phyloP scores from a whole-genome alignment of 108 stramenopile genomes.

The Fistulifera solaris region DNA sequence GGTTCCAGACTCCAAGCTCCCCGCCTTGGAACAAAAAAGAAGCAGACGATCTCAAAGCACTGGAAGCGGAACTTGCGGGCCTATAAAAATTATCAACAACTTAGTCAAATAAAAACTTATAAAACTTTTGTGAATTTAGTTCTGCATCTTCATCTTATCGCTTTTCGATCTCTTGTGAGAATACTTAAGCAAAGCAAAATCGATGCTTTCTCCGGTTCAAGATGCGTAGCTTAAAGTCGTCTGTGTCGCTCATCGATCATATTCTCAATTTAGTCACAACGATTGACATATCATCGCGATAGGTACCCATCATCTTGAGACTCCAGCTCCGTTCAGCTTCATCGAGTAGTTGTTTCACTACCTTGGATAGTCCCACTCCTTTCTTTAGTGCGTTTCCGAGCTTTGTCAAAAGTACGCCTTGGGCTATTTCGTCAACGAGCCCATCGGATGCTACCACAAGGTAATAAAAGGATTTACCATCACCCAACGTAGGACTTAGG shows the following conservation, averaged over 20 bases:
- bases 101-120: no score
- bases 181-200: no score
- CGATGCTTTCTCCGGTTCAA: no score
- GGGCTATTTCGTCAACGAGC: slow-evolving; percentile 31
- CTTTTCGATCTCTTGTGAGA: no score
- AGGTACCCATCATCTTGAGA: not conserved
- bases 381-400: not conserved
- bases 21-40: slow-evolving; percentile 67
- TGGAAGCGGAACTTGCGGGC: slow-evolving; percentile 86
- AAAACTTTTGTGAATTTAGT: no score
- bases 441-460: slow-evolving; percentile 63
- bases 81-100: slow-evolving; percentile 28
- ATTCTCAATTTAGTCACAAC: not conserved
- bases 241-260: not conserved
- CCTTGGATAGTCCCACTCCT: slow-evolving; percentile 1
- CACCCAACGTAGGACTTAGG: slow-evolving; percentile 12
- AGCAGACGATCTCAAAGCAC: slow-evolving; percentile 71
- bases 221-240: no score
- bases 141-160: no score
- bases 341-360: not conserved
- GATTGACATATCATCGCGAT: slow-evolving; percentile 7
- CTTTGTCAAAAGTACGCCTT: not conserved
- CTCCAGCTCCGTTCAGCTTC: not conserved
- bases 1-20: slow-evolving; percentile 58
- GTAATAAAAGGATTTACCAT: slow-evolving; percentile 19